Conservation (phyloP, 2,329 filamentous ascomycete species). For the Emydomyces testavorans region DNA sequence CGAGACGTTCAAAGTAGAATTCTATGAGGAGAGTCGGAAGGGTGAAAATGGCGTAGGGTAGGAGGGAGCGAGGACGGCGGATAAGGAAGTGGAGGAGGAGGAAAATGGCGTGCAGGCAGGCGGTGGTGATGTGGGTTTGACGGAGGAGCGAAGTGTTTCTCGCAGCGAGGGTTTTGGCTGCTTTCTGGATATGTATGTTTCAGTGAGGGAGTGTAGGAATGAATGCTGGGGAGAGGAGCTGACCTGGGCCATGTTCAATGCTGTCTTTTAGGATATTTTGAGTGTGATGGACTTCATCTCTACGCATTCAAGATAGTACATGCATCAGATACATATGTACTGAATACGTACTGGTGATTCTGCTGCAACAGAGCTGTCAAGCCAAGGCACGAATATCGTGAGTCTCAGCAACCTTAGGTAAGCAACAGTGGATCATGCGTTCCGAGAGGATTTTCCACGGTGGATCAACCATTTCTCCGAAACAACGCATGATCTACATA, state of each 20-base stretch:
- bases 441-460: too few relatives aligned
- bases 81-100: constrained; percentile 56
- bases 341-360: not conserved
- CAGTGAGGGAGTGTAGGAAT: not conserved
- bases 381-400: too few relatives aligned
- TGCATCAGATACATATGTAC: too few relatives aligned
- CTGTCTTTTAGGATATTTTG: not conserved
- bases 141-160: constrained; percentile 67
- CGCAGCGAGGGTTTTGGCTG: constrained; percentile 53
- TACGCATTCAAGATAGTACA: too few relatives aligned
- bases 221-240: not conserved
- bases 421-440: too few relatives aligned
- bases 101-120: constrained; percentile 62
- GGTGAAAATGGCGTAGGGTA: constrained; percentile 61
- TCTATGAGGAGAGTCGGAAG: constrained; percentile 67
- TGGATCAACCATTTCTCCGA: too few relatives aligned
- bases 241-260: constrained; percentile 19
- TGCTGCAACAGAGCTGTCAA: too few relatives aligned
- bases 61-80: constrained; percentile 49
- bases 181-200: constrained; percentile 33
- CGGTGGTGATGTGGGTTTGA: constrained; percentile 67
- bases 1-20: constrained; percentile 72
- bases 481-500: too few relatives aligned
- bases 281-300: not conserved
- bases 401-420: too few relatives aligned